phyloP scores from a whole-genome alignment of 257 asterid genomes.

The Coffea eugenioides region DNA sequence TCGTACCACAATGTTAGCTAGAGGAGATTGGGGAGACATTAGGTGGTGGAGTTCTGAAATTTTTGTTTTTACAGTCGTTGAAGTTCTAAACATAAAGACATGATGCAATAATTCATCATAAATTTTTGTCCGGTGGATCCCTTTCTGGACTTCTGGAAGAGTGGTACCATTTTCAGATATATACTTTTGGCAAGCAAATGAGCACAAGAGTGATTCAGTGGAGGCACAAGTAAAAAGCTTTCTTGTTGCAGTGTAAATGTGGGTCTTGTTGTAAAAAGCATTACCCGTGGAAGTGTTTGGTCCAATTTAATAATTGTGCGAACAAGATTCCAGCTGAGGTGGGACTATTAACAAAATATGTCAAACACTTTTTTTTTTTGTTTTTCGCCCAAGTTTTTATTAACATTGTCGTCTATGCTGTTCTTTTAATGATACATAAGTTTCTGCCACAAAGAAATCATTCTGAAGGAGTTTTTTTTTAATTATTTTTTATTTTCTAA shows the following conservation, averaged over 20 bases:
- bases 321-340: no score
- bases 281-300: no score
- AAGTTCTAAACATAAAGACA: not conserved
- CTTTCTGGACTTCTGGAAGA: not conserved
- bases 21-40: conserved; percentile 10
- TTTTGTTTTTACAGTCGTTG: not conserved
- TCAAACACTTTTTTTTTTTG: no score
- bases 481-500: no score
- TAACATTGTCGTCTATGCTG: no score
- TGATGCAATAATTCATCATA: conserved; percentile 3
- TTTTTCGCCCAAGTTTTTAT: no score
- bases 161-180: not conserved
- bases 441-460: no score
- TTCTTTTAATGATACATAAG: no score
- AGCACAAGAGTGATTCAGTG: not conserved
- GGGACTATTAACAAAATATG: no score
- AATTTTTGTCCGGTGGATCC: not conserved
- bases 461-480: no score
- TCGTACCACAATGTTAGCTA: conserved; percentile 79
- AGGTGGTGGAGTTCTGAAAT: conserved; percentile 5
- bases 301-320: no score
- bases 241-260: not conserved
- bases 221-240: not conserved
- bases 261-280: not conserved
- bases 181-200: not conserved